Evolutionary conservation across 2,329 filamentous ascomycete species (phyloP).

Genomic region (Neurospora crassa): DNA sequence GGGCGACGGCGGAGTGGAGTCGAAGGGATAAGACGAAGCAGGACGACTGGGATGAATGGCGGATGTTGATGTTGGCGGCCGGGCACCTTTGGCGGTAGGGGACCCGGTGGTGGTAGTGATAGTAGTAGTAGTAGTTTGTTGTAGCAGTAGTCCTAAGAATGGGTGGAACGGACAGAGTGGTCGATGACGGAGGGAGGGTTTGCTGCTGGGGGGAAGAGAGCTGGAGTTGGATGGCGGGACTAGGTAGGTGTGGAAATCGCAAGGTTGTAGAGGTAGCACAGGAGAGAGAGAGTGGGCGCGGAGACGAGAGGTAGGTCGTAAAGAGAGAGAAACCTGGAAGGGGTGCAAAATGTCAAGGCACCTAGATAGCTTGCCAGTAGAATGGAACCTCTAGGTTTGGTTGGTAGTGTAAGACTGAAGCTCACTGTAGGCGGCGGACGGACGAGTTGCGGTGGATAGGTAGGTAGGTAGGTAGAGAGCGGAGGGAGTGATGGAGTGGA

Average conservation of each 20-base stretch:
- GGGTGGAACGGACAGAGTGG: not conserved
- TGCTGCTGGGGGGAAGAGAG: not conserved
- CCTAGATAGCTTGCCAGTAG: not conserved
- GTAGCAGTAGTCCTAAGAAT: not conserved
- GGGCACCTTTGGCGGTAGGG: not conserved
- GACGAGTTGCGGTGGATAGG: not conserved
- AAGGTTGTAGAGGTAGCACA: not conserved
- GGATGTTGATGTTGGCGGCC: not conserved
- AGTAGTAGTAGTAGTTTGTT: not conserved
- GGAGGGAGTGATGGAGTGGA: not conserved
- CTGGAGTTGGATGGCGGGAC: not conserved
- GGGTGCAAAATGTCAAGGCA: not conserved
- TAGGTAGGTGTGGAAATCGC: not conserved
- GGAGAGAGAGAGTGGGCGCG: not conserved
- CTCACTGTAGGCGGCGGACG: not conserved
- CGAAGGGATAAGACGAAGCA: conserved; percentile 12
- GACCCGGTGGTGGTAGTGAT: not conserved
- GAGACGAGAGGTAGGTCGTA: not conserved
- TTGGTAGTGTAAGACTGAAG: not conserved
- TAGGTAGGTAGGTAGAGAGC: not conserved
- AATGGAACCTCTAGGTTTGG: not conserved
- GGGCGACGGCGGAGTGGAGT: conserved; percentile 17
- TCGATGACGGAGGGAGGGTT: not conserved
- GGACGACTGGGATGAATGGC: not conserved
- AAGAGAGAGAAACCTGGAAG: not conserved